Base-by-base conservation (phyloP, 805 yeast species). In the Candida montana region DNA sequence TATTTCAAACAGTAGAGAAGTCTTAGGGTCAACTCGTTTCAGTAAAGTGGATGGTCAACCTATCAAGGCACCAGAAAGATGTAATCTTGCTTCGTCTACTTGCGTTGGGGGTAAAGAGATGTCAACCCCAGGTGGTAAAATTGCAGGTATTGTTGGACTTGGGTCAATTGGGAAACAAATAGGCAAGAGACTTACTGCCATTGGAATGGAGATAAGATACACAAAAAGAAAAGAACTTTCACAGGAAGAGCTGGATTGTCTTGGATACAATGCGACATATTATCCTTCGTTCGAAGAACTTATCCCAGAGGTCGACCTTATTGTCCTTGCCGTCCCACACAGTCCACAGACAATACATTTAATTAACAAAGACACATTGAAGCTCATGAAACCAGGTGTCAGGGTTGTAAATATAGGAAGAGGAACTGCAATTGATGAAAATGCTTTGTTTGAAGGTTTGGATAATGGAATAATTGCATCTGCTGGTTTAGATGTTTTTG, bases 371-470 rank as follows among this genome's bases (percentile, higher is more conserved):
- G 53, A 65, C 0, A 57, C 80, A 1, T 66, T 85, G 18, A 58
- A 61, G 8, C 50, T 64, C 36, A 65, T 83, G 42, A 68, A 72
- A 31, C 63, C 66, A 31, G 81, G 84, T 1, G 70, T 81, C 7
- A 67, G 85, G 39, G 64, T 85, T 19, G 78, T 85, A 36, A 85
- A 85, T 54, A 78, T 85, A 32, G 95, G 95, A 2, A 67, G 95
- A 45, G 95, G 95, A 2, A 52, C 72, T 3, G 74, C 83, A 28
- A 70, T 85, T 45, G 78, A 83, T 50, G 88, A 81, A 51, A 67
- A 72, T n/a, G 89, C 77, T 3, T 60, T 84, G 36, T 65, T 83
- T 10, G 68, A 63, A 5, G 90, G 81, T 0, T 64, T 85, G 40
- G 68, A 78, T 42, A 51, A 69, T 7, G 87, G 86, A 1, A 72